phyloP scores from a whole-genome alignment of 2,329 filamentous ascomycete species.

The Alternaria sp. region DNA sequence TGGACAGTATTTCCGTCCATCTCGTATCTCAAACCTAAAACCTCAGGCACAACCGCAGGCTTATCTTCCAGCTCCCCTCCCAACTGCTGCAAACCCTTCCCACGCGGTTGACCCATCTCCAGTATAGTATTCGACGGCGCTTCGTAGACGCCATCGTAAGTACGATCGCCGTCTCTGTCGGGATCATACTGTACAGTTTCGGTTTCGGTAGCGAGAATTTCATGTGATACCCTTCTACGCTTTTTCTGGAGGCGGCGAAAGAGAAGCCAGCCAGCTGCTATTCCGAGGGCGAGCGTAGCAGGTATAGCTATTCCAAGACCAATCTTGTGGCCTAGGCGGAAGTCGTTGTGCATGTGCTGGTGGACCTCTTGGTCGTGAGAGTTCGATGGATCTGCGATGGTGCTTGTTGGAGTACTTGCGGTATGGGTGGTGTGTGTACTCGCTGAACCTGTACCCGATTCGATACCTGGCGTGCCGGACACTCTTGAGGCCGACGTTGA shows the following conservation, averaged over 20 bases:
- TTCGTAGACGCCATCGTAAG: background rate
- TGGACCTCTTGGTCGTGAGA: background rate
- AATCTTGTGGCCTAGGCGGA: background rate
- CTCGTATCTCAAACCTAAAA: background rate
- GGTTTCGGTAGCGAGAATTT: background rate
- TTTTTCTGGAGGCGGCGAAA: background rate
- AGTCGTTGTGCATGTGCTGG: background rate
- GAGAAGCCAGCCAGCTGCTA: background rate
- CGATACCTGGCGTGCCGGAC: background rate
- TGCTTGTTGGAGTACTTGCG: background rate
- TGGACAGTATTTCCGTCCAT: background rate
- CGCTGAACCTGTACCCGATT: background rate
- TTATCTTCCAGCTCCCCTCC: background rate
- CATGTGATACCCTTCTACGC: background rate
- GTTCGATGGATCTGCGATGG: background rate
- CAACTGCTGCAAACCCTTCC: background rate
- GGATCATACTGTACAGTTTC: background rate
- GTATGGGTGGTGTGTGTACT: background rate
- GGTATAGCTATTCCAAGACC: background rate
- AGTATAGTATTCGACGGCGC: background rate
- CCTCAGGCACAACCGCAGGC: background rate
- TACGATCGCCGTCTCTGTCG: background rate
- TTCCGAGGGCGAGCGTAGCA: background rate
- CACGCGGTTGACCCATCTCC: background rate
- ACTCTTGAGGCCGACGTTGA: background rate